Percentiles rank a stretch among this genome's conserved stretches.
phyloP scores from a whole-genome alignment of 371 early-diverging fungal species.

The Globomyces sp. region DNA sequence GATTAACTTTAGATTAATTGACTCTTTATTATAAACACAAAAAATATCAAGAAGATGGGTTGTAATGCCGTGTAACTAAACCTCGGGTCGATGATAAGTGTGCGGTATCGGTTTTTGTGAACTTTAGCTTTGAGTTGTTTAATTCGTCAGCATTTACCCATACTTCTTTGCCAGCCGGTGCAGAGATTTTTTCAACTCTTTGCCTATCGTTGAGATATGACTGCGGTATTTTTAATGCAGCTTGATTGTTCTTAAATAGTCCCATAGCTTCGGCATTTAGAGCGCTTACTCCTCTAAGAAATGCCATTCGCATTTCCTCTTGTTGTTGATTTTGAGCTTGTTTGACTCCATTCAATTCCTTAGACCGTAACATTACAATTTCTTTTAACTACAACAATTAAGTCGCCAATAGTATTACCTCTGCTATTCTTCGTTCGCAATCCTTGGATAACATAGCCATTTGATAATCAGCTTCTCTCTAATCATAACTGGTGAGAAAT shows the following conservation, averaged over 20 bases:
- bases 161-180: too few relatives aligned
- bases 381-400: not conserved
- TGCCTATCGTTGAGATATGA: too few relatives aligned
- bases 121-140: too few relatives aligned
- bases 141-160: too few relatives aligned
- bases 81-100: too few relatives aligned
- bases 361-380: not conserved
- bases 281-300: constrained; percentile 7
- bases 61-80: too few relatives aligned
- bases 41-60: too few relatives aligned
- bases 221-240: too few relatives aligned
- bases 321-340: constrained; percentile 5
- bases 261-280: constrained; percentile 8
- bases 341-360: not conserved
- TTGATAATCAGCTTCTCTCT: constrained; percentile 14
- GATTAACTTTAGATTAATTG: too few relatives aligned
- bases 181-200: too few relatives aligned
- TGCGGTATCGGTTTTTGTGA: too few relatives aligned
- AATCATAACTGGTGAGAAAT: not conserved
- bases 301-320: constrained; percentile 5
- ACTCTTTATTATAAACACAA: too few relatives aligned
- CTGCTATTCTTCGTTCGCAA: not conserved
- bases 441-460: constrained; percentile 1
- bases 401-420: not conserved
- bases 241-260: not conserved